Evolutionary conservation across 805 yeast genomes (phyloP).

Genomic region (Tetrapisispora arboricola): DNA sequence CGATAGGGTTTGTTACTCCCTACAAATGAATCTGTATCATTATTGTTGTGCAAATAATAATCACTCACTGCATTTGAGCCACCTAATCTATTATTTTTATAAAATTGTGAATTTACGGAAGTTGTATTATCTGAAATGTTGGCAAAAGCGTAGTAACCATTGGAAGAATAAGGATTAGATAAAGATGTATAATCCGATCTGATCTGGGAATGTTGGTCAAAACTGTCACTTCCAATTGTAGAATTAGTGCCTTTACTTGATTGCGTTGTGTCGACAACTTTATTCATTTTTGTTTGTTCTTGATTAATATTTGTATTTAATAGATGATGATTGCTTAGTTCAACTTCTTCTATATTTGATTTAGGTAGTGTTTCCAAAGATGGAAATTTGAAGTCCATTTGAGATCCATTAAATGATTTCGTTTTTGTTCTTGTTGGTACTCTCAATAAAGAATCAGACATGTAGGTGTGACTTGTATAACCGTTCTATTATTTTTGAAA

Average conservation of each 20-base stretch:
- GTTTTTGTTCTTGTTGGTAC: conserved; percentile 30
- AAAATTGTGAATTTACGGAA: conserved; percentile 5
- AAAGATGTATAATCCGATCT: conserved; percentile 20
- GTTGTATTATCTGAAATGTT: conserved; percentile 31
- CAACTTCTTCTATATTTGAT: conserved; percentile 11
- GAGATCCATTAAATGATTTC: conserved; percentile 31
- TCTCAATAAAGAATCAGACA: conserved; percentile 16
- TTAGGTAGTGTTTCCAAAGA: conserved; percentile 19
- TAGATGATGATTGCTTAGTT: conserved; percentile 23
- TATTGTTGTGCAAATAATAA: not conserved
- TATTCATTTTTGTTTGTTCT: not conserved
- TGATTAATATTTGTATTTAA: conserved; percentile 12
- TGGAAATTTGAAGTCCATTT: conserved; percentile 33
- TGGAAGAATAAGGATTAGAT: conserved; percentile 20
- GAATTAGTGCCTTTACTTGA: not conserved
- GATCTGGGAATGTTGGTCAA: conserved; percentile 24
- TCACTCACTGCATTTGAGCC: conserved; percentile 2
- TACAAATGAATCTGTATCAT: not conserved
- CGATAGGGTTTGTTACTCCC: conserved; percentile 7
- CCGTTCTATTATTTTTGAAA: no score
- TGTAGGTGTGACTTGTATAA: no score
- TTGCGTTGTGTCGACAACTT: no score
- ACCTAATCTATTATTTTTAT: not conserved
- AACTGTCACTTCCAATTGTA: conserved; percentile 2
- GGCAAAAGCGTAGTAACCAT: conserved; percentile 29